phyloP scores from a whole-genome alignment of 257 asterid species.

The Euphrasia confusa region DNA sequence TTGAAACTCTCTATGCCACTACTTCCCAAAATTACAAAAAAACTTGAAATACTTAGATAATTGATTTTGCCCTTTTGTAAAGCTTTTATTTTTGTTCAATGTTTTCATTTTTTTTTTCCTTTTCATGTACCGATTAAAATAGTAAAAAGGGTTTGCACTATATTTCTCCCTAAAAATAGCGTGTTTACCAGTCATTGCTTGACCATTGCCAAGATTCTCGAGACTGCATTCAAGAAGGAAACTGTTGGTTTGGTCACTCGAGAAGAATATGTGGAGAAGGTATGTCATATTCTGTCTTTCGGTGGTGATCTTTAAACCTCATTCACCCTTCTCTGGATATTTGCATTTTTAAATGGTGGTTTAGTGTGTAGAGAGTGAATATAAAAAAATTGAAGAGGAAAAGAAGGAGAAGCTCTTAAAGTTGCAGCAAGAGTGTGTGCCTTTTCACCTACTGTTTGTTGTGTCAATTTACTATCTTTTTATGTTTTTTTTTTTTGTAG shows the following conservation, averaged over 20 bases:
- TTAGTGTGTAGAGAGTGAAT: constrained; percentile 69
- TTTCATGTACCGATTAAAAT: too few relatives aligned
- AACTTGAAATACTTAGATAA: too few relatives aligned
- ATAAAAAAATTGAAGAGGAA: constrained; percentile 91
- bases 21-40: too few relatives aligned
- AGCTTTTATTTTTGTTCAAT: too few relatives aligned
- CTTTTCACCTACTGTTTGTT: constrained; percentile 6
- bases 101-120: too few relatives aligned
- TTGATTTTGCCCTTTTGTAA: too few relatives aligned
- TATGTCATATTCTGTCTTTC: constrained; percentile 18
- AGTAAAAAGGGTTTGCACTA: too few relatives aligned
- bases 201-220: constrained; percentile 64
- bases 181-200: too few relatives aligned
- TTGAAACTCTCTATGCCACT: too few relatives aligned
- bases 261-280: constrained; percentile 98
- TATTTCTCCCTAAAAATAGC: too few relatives aligned
- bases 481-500: neutral
- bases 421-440: constrained; percentile 88
- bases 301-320: constrained; percentile 8
- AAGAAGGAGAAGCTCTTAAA: constrained; percentile 96
- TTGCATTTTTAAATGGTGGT: neutral
- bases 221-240: constrained; percentile 99
- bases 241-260: constrained; percentile 96
- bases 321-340: neutral
- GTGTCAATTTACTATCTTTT: neutral